A percentile compares a stretch with the other conserved stretches of the same genome.
Evolutionary conservation across 495 filamentous ascomycete genomes (phyloP).

Genomic region (Aspergillus homomorphus): DNA sequence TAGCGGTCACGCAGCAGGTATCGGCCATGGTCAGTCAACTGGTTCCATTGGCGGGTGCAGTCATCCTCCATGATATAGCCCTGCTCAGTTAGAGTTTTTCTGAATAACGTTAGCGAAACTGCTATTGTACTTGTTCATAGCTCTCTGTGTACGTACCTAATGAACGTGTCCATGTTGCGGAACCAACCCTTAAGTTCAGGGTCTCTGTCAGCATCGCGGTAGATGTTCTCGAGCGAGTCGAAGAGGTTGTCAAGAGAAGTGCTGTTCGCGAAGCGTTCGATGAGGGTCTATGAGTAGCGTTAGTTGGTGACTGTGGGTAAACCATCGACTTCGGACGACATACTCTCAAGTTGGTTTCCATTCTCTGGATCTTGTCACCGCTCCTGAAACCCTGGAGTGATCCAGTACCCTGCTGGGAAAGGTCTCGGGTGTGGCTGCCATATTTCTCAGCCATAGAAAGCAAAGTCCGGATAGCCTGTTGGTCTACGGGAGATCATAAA

Average conservation of each 20-base stretch:
- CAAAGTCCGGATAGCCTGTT: slow-evolving; percentile 82
- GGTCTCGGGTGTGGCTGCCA: slow-evolving; percentile 63
- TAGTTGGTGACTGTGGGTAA: slow-evolving; percentile 44
- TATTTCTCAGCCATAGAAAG: slow-evolving; percentile 84
- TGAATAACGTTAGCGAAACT: slow-evolving; percentile 18
- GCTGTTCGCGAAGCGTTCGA: slow-evolving; percentile 94
- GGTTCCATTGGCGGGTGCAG: slow-evolving; percentile 79
- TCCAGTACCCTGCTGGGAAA: slow-evolving; percentile 59
- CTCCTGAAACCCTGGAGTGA: slow-evolving; percentile 68
- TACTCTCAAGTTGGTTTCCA: slow-evolving; percentile 79
- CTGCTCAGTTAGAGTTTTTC: slow-evolving; percentile 77
- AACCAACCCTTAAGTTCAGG: slow-evolving; percentile 90
- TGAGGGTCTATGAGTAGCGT: slow-evolving; percentile 61
- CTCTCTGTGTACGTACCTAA: slow-evolving; percentile 56
- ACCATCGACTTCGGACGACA: slow-evolving; percentile 15
- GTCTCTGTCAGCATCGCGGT: slow-evolving; percentile 86
- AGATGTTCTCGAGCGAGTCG: slow-evolving; percentile 81
- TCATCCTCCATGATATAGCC: slow-evolving; percentile 86
- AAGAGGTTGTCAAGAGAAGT: slow-evolving; percentile 86
- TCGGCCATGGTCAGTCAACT: slow-evolving; percentile 79
- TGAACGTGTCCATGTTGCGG: slow-evolving; percentile 68
- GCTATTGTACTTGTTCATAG: neutral
- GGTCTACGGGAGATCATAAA: slow-evolving; percentile 45
- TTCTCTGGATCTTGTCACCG: slow-evolving; percentile 57
- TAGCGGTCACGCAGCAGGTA: slow-evolving; percentile 89